Evolutionary conservation across 1,139 yeast genomes (phyloP), one percentile per base, ranked within the genome.

Genomic region (Nakaseomyces glabratus): DNA sequence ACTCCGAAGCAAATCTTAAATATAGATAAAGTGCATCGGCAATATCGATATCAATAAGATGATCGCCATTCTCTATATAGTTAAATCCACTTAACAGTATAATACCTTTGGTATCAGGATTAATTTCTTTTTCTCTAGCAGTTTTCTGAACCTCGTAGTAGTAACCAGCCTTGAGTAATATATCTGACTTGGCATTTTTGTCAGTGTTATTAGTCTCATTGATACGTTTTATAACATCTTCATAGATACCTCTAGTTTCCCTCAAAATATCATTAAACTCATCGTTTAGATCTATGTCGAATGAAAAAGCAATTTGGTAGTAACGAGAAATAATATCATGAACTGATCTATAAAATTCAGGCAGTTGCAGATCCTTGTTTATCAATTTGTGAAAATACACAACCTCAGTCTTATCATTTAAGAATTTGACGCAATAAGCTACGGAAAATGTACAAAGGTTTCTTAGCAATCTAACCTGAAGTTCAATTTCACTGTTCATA

Each of bases 261-360:
- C 16, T 39, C 34, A 11, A 48, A 24, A 25, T 49, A 41, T 2
- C 63, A 53, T 4, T 51, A 39, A 82, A 69, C 22, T 58, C 55
- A 1, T 51, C 52, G 8, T 58, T 56, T 21, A 76, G 58, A 35
- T 77, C 73, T 35, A 85, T 51, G 55, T 86, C 96, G 31, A 48
- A 43, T 2, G 56, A 44, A 18, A 38, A 31, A 2, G 47, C 44
- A 20, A 50, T 25, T 25, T 49, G 48, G 24, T 43, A 51, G 18
- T 35, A 45, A 18, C 52, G 42, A 4, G 42, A 39, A 29, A 37
- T 42, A n/a, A 45, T 25, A 8, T 43, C 46, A 9, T 33, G 57
- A 66, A 71, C 10, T 10, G 36, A 36, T n/a, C 38, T 35, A 25
- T 41, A 38, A 29, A 31, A 43, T 2, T 37, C 34, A 6, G 45